These are phyloP conservation scores for Lathyrus oleraceus DNA, from an alignment of 306 rosid genomes.

Conservation along the genomic window DNA sequence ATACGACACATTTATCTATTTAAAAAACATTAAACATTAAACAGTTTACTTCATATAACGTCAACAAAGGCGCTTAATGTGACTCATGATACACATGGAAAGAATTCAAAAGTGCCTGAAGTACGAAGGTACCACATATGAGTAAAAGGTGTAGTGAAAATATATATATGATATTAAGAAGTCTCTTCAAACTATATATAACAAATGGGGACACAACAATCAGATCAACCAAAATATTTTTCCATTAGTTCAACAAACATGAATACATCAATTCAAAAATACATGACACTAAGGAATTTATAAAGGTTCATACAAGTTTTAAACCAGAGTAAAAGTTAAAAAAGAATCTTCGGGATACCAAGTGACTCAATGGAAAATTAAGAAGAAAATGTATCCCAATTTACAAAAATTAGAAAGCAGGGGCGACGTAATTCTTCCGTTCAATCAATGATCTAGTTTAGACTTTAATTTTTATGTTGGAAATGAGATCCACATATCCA, in stretches of 20 bases:
- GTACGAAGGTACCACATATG: conserved; percentile 17
- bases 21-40: too few species aligned
- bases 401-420: background rate
- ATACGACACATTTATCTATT: too few species aligned
- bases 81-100: conserved; percentile 98
- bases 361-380: background rate
- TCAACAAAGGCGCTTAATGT: too few species aligned
- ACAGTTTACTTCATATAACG: too few species aligned
- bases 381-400: background rate
- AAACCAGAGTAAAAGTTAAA: background rate
- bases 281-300: too few species aligned
- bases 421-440: background rate
- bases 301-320: too few species aligned
- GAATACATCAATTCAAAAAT: too few species aligned
- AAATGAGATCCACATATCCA: conserved; percentile 9
- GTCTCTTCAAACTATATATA: conserved; percentile 5
- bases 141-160: conserved; percentile 17
- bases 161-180: background rate
- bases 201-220: background rate
- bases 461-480: background rate
- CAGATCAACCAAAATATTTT: too few species aligned
- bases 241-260: too few species aligned
- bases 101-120: conserved; percentile 93
- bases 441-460: background rate
- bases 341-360: background rate